phyloP scores from a whole-genome alignment of 1,284 basidiomycete species.

The Agroathelia rolfsii region DNA sequence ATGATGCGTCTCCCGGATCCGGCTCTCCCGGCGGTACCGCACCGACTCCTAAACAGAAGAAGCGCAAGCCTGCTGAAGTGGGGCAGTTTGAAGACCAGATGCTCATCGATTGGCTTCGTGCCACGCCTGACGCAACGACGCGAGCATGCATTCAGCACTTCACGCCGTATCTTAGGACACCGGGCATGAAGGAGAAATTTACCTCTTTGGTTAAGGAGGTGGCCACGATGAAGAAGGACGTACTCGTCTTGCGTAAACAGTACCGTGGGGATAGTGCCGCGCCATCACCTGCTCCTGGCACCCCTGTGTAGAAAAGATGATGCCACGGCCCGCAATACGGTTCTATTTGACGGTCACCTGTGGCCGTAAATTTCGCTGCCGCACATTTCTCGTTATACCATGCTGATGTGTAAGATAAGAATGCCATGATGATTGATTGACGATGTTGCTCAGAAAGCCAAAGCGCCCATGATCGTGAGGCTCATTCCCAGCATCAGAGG shows the following conservation, averaged over 20 bases:
- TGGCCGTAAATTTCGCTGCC: no score
- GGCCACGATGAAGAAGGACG: constrained; percentile 56
- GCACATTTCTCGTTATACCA: no score
- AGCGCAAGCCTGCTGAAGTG: constrained; percentile 46
- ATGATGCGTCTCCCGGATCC: constrained; percentile 29
- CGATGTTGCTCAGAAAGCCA: no score
- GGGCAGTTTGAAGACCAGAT: constrained; percentile 52
- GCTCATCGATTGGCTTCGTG: constrained; percentile 65
- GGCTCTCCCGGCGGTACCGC: constrained; percentile 21
- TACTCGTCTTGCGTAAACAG: constrained; percentile 48
- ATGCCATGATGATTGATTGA: no score
- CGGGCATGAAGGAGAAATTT: constrained; percentile 60
- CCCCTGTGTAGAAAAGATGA: no score
- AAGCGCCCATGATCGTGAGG: no score
- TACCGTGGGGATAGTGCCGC: constrained; percentile 16
- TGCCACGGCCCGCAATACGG: no score
- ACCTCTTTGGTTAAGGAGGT: constrained; percentile 69
- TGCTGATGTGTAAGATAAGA: no score
- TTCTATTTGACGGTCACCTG: no score
- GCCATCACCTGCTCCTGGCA: background rate
- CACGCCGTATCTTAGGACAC: constrained; percentile 57
- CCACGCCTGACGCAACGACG: constrained; percentile 53
- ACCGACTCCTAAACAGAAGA: constrained; percentile 47
- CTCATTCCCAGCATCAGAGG: no score
- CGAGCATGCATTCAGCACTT: constrained; percentile 72